phyloP scores from a whole-genome alignment of 192 early-diverging fungal genomes.

The Funneliformis mosseae region DNA sequence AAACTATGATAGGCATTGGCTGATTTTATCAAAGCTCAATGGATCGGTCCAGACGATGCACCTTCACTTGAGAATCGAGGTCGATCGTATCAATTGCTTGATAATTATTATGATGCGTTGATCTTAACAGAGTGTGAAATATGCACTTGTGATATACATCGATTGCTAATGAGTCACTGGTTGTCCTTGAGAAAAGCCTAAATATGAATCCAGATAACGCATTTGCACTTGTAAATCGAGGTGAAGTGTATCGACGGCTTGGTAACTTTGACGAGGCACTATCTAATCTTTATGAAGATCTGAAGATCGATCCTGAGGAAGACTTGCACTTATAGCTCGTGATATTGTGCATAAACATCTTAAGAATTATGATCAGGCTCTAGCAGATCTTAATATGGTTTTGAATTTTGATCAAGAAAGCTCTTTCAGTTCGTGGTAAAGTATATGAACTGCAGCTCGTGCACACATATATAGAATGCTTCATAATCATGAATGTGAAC shows the following conservation, averaged over 20 bases:
- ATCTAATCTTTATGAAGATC: neutral
- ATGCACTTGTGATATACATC: too few species aligned
- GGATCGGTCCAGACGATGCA: constrained; percentile 10
- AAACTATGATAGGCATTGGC: neutral
- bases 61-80: neutral
- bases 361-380: neutral
- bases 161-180: too few species aligned
- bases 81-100: neutral
- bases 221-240: too few species aligned
- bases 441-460: too few species aligned
- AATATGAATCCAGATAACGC: too few species aligned
- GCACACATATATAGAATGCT: too few species aligned
- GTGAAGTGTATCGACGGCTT: neutral
- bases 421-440: neutral
- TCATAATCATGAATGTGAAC: too few species aligned
- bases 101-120: neutral
- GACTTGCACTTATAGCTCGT: neutral
- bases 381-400: neutral
- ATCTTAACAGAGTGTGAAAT: too few species aligned
- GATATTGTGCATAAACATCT: neutral
- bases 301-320: neutral
- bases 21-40: neutral
- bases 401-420: neutral
- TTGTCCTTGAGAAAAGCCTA: too few species aligned
- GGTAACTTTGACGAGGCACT: neutral